Evolutionary conservation across 129 eudicot genomes (phyloP).

Genomic region (Tagetes erecta): DNA sequence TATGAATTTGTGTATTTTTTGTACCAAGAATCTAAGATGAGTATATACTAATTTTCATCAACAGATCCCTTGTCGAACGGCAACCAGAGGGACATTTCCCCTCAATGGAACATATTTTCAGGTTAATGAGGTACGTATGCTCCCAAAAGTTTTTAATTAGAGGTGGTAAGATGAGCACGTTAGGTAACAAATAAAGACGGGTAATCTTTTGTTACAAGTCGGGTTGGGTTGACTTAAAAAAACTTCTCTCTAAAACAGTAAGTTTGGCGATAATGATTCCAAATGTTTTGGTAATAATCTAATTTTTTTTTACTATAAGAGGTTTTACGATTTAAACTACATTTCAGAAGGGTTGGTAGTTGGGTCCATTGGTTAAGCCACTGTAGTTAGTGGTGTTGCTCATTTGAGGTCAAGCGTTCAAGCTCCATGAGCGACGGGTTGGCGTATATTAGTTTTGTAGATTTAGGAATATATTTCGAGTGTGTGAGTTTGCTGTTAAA

Average conservation of each 20-base stretch:
- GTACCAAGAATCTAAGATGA: constrained; percentile 2
- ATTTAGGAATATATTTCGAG: no score
- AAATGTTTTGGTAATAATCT: neutral
- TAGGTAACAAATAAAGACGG: neutral
- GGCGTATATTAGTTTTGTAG: no score
- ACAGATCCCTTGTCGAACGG: constrained; percentile 66
- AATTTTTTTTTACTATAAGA: neutral
- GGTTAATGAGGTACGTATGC: constrained; percentile 60
- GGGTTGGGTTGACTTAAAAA: neutral
- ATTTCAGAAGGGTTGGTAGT: neutral
- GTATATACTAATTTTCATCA: neutral
- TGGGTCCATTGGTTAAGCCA: no score
- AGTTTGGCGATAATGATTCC: neutral
- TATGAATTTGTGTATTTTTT: neutral
- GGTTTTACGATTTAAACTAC: neutral
- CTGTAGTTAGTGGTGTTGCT: no score
- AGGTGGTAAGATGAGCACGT: neutral
- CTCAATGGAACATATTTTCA: constrained; percentile 84
- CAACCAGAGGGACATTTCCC: constrained; percentile 60
- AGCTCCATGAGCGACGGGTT: no score
- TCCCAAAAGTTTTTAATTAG: constrained; percentile 1
- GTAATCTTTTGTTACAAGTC: neutral
- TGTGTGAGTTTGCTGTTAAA: neutral
- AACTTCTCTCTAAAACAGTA: neutral
- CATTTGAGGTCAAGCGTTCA: no score